Conservation (phyloP, 805 yeast genomes). For the Helenozyma baotianmanensis region DNA sequence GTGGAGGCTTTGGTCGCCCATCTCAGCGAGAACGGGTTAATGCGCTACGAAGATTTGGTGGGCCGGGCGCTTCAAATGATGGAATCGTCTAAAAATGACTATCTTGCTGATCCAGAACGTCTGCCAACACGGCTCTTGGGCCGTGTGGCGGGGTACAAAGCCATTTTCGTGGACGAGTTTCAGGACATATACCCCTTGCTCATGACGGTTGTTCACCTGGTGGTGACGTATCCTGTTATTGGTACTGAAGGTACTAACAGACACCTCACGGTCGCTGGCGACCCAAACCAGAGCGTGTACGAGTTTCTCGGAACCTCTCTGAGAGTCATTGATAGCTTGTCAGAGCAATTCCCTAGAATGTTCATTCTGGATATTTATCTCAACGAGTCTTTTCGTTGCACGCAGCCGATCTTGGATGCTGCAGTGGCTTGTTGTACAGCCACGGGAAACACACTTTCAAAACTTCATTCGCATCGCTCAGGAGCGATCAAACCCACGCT, state of each 20-base stretch:
- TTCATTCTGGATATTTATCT: constrained; percentile 30
- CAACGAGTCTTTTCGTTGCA: constrained; percentile 54
- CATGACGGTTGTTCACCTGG: constrained; percentile 36
- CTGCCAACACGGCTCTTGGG: constrained; percentile 19
- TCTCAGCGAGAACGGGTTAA: constrained; percentile 29
- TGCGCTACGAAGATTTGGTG: constrained; percentile 34
- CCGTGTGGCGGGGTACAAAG: constrained; percentile 23
- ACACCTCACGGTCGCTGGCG: constrained; percentile 68
- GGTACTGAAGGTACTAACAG: constrained; percentile 19
- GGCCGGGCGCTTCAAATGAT: constrained; percentile 27
- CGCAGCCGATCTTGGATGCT: constrained; percentile 50
- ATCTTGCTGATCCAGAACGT: constrained; percentile 11
- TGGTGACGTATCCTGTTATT: constrained; percentile 32
- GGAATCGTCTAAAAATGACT: constrained; percentile 8
- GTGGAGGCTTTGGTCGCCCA: constrained; percentile 23
- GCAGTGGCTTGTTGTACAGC: too few relatives aligned
- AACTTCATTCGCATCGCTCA: too few relatives aligned
- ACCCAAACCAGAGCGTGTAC: constrained; percentile 66
- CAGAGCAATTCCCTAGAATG: constrained; percentile 17
- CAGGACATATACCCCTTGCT: constrained; percentile 62
- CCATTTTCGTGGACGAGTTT: constrained; percentile 64
- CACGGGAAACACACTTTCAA: too few relatives aligned
- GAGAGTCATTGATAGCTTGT: constrained; percentile 24
- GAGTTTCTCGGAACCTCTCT: constrained; percentile 56
- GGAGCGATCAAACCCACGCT: constrained; percentile 8